Base-by-base conservation (phyloP, 169 alveolate species). In the Eimeria brunetti region DNA sequence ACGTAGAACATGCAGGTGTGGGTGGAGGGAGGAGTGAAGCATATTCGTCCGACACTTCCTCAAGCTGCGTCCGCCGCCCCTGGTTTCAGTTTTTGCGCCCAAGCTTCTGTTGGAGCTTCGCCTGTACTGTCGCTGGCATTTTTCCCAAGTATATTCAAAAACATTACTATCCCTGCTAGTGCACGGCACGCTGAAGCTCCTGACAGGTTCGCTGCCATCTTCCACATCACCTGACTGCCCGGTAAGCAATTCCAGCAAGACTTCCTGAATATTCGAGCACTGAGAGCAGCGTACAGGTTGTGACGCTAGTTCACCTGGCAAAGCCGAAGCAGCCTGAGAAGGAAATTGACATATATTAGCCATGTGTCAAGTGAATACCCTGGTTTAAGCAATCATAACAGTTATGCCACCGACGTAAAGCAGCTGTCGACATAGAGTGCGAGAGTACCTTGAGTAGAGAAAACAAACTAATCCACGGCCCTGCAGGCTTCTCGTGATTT, bases 271-370 rank as follows among this genome's bases (percentile, higher is more conserved):
- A 33, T 56, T 53, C 30, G 81, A 60, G 14, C 92, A 64, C 60
- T 86, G 80, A 22, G 33, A 73, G 33, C 92, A 60, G 90, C 53
- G 44, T 58, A 30, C 33, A 24, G 90, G 38, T 53, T 30, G 90
- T 41, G 30, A 24, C 67, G 46, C 75, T 11, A 86, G 64, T 18
- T 41, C 81, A 9, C 64, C 58, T 49, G 83, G 92, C 14, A 86
- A 60, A 22, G 92, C 81, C 81, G 92, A 86, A 44, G 92, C 92
- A 22, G 49, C 92, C 92, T 85, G 92, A 81, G 60, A 53, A 51
- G 60, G 73, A 53, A 53, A 49, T 33, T 46, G 71, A 80, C 69
- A 80, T 6, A 20, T 6, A 11, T 46, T 49, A 46, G 67, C 24
- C 60, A 41, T 80, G 49, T 20, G 51, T 71, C 49, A 11, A 16